phyloP scores from a whole-genome alignment of 441 rosid species.

The Biscutella laevigata region DNA sequence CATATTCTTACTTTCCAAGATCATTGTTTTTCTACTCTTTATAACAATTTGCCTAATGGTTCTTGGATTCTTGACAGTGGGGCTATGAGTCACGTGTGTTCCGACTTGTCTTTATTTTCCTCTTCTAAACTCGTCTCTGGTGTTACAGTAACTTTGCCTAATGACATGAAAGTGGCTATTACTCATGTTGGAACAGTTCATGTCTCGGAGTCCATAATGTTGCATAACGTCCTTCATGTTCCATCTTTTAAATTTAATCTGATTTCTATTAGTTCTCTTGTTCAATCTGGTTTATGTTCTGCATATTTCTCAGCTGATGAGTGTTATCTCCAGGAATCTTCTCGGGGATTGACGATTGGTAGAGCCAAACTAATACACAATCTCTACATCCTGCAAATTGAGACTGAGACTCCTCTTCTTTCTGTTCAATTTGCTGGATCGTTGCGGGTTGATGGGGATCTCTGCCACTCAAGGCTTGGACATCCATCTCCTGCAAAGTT shows the following conservation, averaged over 20 bases:
- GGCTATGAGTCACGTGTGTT: background rate
- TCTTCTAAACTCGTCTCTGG: background rate
- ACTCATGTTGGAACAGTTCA: background rate
- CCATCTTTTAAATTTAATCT: background rate
- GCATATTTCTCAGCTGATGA: background rate
- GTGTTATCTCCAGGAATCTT: background rate
- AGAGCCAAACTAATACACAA: background rate
- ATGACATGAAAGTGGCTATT: background rate
- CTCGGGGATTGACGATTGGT: background rate
- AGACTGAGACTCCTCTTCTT: too few relatives aligned
- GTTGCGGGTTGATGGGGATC: background rate
- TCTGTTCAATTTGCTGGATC: background rate
- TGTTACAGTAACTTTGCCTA: background rate
- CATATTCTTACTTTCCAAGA: background rate
- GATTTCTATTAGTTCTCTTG: background rate
- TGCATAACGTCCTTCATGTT: background rate
- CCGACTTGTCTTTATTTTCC: background rate
- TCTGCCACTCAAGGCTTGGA: background rate
- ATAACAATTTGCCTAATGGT: background rate
- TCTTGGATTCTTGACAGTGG: background rate
- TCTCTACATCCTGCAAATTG: background rate
- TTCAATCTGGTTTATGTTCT: background rate
- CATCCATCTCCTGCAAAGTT: background rate
- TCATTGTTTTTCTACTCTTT: background rate
- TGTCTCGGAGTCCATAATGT: background rate